Conservation (phyloP, 768 basidiomycete species). For the Serendipita sp. region DNA sequence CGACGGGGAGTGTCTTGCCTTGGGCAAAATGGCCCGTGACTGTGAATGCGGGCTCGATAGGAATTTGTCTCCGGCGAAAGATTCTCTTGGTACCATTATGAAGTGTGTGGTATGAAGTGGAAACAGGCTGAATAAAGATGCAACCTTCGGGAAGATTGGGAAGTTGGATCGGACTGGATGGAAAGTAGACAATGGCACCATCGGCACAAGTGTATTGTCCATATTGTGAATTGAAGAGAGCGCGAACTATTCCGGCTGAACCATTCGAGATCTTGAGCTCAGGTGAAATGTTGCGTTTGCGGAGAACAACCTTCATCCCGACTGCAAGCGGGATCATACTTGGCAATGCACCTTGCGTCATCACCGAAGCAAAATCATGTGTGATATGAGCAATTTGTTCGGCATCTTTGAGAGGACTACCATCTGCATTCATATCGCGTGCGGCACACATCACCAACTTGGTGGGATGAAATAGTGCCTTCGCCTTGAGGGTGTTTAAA, state of each 20-base stretch:
- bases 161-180: constrained; percentile 13
- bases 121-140: constrained; percentile 13
- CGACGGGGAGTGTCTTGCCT: constrained; percentile 17
- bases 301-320: constrained; percentile 27
- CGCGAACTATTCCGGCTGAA: constrained; percentile 15
- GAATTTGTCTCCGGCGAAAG: constrained; percentile 13
- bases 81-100: not conserved
- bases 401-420: not conserved
- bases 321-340: constrained; percentile 22
- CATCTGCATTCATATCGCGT: constrained; percentile 12
- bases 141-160: constrained; percentile 11
- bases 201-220: not conserved
- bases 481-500: constrained; percentile 13
- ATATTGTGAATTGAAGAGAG: not conserved
- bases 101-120: constrained; percentile 6
- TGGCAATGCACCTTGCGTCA: constrained; percentile 15
- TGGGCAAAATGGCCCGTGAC: constrained; percentile 21
- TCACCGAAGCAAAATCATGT: not conserved
- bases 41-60: constrained; percentile 19
- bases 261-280: constrained; percentile 21
- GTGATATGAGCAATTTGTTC: not conserved
- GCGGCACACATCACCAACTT: constrained; percentile 20
- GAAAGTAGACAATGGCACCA: constrained; percentile 14
- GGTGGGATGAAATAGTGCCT: constrained; percentile 14
- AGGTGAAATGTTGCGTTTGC: constrained; percentile 16